Evolutionary conservation across 192 early-diverging fungal species (phyloP).

Genomic region (Geranomyces variabilis): DNA sequence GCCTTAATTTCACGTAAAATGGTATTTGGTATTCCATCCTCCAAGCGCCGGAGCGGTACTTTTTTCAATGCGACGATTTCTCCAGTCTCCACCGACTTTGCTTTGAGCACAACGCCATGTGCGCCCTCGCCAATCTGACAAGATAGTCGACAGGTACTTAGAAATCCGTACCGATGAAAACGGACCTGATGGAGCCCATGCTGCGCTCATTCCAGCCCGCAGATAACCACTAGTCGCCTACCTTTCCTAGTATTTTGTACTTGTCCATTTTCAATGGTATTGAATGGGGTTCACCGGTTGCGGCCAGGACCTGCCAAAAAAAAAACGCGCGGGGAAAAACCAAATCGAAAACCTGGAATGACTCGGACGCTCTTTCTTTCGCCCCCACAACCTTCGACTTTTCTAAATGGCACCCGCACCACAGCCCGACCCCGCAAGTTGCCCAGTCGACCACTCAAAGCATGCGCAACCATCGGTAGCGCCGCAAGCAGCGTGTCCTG

Average conservation of each 20-base stretch:
- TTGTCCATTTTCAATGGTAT: constrained; percentile 13
- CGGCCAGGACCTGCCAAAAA: not conserved
- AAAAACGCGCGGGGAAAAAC: no score
- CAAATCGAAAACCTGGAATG: no score
- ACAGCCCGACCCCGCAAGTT: not conserved
- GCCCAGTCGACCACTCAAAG: not conserved
- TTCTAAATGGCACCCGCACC: not conserved
- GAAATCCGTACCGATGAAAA: not conserved
- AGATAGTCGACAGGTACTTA: not conserved
- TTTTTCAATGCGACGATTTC: constrained; percentile 59
- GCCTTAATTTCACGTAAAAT: constrained; percentile 65
- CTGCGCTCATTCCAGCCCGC: no score
- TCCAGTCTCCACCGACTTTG: constrained; percentile 56
- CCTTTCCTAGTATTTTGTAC: constrained; percentile 24
- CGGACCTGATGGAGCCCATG: not conserved
- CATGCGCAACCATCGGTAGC: not conserved
- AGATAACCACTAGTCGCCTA: not conserved
- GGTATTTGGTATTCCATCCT: constrained; percentile 59
- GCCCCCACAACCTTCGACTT: no score
- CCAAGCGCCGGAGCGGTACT: constrained; percentile 51
- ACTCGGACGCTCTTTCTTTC: no score
- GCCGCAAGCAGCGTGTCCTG: not conserved
- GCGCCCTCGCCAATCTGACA: constrained; percentile 60
- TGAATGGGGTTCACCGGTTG: no score
- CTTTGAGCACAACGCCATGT: constrained; percentile 57